These are phyloP conservation scores for Penicillium soppii DNA, from an alignment of 495 filamentous ascomycete species.

Conservation along the genomic window DNA sequence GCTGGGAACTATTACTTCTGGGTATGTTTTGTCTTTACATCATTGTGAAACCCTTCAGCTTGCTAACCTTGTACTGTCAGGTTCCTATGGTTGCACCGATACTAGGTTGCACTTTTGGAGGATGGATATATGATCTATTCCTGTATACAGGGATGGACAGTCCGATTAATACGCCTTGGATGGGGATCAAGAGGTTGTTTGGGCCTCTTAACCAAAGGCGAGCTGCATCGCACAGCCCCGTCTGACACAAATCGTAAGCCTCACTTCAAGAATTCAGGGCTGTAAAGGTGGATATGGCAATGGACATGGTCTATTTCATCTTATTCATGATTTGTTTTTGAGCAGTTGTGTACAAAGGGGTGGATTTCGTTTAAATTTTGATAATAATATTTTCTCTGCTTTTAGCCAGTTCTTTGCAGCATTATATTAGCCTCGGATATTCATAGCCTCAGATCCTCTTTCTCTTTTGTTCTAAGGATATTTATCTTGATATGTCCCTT, in stretches of 20 bases:
- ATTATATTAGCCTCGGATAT: too few relatives aligned
- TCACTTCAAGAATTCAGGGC: neutral
- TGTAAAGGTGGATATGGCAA: neutral
- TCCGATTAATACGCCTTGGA: slow-evolving; percentile 57
- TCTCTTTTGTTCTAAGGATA: neutral
- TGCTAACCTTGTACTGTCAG: slow-evolving; percentile 15
- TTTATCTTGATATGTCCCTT: neutral
- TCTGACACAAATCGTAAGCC: slow-evolving; percentile 14
- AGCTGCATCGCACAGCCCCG: slow-evolving; percentile 18
- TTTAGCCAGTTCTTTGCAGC: neutral
- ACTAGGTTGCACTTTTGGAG: slow-evolving; percentile 56
- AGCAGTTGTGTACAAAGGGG: neutral
- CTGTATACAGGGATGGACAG: slow-evolving; percentile 57
- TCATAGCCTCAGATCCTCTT: neutral
- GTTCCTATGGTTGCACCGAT: slow-evolving; percentile 59
- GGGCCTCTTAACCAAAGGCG: slow-evolving; percentile 17
- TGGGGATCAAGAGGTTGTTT: slow-evolving; percentile 49
- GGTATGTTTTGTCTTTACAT: slow-evolving; percentile 36
- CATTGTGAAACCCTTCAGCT: neutral
- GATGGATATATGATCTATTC: slow-evolving; percentile 61
- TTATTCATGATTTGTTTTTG: neutral
- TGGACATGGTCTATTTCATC: neutral
- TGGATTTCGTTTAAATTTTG: neutral
- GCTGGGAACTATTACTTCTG: slow-evolving; percentile 65
- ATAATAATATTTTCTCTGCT: neutral